phyloP scores from a whole-genome alignment of 1,284 basidiomycete genomes.

The Tremellales sp. region DNA sequence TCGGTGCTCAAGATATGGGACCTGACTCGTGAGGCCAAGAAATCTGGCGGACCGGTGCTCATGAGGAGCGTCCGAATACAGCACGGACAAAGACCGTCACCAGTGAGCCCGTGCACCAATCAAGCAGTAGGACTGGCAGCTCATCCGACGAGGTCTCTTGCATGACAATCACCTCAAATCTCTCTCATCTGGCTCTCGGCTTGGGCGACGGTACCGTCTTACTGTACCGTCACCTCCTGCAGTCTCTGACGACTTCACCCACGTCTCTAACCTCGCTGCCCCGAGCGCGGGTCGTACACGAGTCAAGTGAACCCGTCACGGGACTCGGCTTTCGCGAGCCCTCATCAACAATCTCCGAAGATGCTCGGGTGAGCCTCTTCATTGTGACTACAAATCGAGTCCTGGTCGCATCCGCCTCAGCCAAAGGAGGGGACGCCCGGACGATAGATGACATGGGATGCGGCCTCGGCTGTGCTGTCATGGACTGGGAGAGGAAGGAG shows the following conservation, averaged over 20 bases:
- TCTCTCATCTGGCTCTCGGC: slow-evolving; percentile 84
- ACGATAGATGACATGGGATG: slow-evolving; percentile 81
- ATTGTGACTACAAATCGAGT: slow-evolving; percentile 84
- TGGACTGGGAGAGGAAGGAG: slow-evolving; percentile 66
- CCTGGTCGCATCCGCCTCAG: slow-evolving; percentile 60
- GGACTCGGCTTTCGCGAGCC: slow-evolving; percentile 82
- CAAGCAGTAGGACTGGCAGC: not conserved
- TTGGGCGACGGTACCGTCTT: slow-evolving; percentile 92
- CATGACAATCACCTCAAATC: slow-evolving; percentile 70
- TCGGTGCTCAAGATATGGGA: slow-evolving; percentile 89
- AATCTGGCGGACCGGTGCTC: slow-evolving; percentile 58
- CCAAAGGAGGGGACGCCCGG: slow-evolving; percentile 64
- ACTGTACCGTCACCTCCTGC: slow-evolving; percentile 83
- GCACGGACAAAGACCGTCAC: slow-evolving; percentile 70
- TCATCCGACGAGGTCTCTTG: slow-evolving; percentile 62
- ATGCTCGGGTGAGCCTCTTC: slow-evolving; percentile 59
- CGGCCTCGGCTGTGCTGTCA: slow-evolving; percentile 74
- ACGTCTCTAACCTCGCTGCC: slow-evolving; percentile 64
- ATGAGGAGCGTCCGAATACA: slow-evolving; percentile 75
- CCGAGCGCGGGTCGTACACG: slow-evolving; percentile 73
- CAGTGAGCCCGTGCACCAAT: slow-evolving; percentile 54
- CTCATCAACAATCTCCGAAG: slow-evolving; percentile 7
- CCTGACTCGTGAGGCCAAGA: slow-evolving; percentile 68
- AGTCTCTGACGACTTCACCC: slow-evolving; percentile 64
- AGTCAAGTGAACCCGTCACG: slow-evolving; percentile 78